phyloP scores from a whole-genome alignment of 2,329 filamentous ascomycete genomes.

The Penicillium sp. region DNA sequence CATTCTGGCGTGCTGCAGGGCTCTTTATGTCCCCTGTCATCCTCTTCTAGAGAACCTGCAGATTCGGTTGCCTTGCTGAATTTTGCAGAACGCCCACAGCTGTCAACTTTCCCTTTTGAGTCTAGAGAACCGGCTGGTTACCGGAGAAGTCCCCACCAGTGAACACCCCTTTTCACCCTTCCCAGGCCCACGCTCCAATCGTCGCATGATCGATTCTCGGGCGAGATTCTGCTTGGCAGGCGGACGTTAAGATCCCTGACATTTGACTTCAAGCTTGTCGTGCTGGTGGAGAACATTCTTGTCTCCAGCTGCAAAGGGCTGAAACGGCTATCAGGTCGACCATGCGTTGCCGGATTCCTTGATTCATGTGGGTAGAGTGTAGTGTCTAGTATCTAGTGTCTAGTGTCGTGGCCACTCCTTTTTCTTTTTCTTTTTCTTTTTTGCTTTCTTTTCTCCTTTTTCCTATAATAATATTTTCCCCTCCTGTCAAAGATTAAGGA shows the following conservation, averaged over 20 bases:
- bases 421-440: not conserved
- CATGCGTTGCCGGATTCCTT: not conserved
- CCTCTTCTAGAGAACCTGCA: not conserved
- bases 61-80: not conserved
- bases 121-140: slow-evolving; percentile 31
- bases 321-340: not conserved
- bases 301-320: not conserved
- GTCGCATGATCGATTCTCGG: not conserved
- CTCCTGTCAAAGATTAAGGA: not conserved
- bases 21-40: not conserved
- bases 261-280: slow-evolving; percentile 19
- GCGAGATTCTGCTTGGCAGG: not conserved
- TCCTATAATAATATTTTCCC: not conserved
- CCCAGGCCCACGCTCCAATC: no score
- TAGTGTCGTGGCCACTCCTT: not conserved
- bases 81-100: slow-evolving; percentile 22
- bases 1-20: slow-evolving; percentile 8
- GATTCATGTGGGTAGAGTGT: not conserved
- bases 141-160: slow-evolving; percentile 18
- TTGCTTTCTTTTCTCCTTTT: not conserved
- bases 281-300: not conserved
- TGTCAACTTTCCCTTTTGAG: slow-evolving; percentile 30
- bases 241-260: slow-evolving; percentile 8
- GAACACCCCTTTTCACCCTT: slow-evolving; percentile 9
- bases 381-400: no score